Evolutionary conservation across 2,329 filamentous ascomycete genomes (phyloP), one percentile per base, ranked within the genome.

Genomic region (Fusarium sp.): DNA sequence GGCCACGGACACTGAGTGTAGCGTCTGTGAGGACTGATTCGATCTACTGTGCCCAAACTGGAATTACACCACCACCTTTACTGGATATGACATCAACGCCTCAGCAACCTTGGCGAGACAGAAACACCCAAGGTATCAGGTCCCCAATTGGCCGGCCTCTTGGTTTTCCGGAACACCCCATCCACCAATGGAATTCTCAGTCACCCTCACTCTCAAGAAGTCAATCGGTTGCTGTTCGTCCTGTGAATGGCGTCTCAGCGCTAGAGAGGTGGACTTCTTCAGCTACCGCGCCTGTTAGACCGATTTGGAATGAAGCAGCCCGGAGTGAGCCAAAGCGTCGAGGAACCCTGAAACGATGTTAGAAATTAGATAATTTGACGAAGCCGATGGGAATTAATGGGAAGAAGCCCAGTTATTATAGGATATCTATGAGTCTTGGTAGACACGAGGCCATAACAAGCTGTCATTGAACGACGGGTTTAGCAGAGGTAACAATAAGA

Each of bases 21-120:
- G 22, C 57, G 2, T 62, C 48, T 14, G n/a, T 14, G 1, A 25
- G 41, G 4, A 62, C 56, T 11, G 59, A 62, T 4, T 62, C 59
- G 1, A 30, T 62, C 0, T 56, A 62, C 3, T 62, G 56, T n/a
- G 30, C 59, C 19, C 59, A 62, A 5, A 14, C 48, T 0, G 48
- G 59, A 1, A 2, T 33, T 0, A 62, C 35, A 0, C 56, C 56
- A 0, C 17, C 41, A 14, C 59, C 59, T 1, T 13, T 62, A 4
- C 8, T 62, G 4, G 41, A 62, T 9, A 47, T 62, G 5, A 9
- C 47, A 2, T 20, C 35, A 1, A 6, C 41, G 5, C 19, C 59
- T 0, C 59, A 37, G 3, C 56, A 17, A 37, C 1, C 27, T 2
- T 17, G 35, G 48, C 23, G n/a, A 15, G 23, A 22, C 1, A 14